phyloP scores from a whole-genome alignment of 73 alveolate genomes.

The Paramecium sonneborni region DNA sequence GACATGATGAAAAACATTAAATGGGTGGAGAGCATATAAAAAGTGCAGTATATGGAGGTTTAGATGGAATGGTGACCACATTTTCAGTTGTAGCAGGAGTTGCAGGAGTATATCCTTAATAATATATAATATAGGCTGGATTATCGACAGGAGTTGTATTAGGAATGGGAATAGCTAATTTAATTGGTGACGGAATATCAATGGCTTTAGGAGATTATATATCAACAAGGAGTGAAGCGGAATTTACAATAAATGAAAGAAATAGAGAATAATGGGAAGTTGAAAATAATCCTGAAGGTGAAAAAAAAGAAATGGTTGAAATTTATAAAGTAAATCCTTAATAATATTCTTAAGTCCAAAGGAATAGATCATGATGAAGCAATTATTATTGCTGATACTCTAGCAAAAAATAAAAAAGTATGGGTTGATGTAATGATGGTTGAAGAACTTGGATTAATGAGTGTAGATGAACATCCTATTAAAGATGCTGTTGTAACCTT shows the following conservation, averaged over 20 bases:
- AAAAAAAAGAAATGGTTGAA: constrained; percentile 63
- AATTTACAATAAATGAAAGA: constrained; percentile 64
- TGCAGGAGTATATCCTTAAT: not conserved
- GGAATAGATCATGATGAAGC: constrained; percentile 69
- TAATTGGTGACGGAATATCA: constrained; percentile 65
- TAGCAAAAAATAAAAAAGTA: constrained; percentile 56
- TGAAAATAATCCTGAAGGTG: constrained; percentile 64
- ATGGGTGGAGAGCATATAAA: constrained; percentile 60
- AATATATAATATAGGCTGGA: constrained; percentile 25
- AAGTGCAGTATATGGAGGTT: constrained; percentile 68
- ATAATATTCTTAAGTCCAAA: constrained; percentile 37
- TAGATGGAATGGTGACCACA: constrained; percentile 66
- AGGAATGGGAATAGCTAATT: constrained; percentile 62
- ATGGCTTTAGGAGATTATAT: constrained; percentile 69
- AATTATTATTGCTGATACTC: constrained; percentile 36
- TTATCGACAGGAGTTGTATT: constrained; percentile 49
- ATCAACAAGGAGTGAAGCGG: constrained; percentile 59
- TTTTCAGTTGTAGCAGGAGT: constrained; percentile 66
- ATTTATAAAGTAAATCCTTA: constrained; percentile 5
- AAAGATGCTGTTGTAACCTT: constrained; percentile 65
- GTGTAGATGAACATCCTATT: constrained; percentile 60
- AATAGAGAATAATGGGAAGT: constrained; percentile 67
- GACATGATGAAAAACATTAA: constrained; percentile 48
- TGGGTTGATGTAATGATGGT: constrained; percentile 69
- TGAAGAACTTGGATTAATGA: constrained; percentile 66